Evolutionary conservation across 1,284 basidiomycete genomes (phyloP).

Genomic region (Ustilago sp.): DNA sequence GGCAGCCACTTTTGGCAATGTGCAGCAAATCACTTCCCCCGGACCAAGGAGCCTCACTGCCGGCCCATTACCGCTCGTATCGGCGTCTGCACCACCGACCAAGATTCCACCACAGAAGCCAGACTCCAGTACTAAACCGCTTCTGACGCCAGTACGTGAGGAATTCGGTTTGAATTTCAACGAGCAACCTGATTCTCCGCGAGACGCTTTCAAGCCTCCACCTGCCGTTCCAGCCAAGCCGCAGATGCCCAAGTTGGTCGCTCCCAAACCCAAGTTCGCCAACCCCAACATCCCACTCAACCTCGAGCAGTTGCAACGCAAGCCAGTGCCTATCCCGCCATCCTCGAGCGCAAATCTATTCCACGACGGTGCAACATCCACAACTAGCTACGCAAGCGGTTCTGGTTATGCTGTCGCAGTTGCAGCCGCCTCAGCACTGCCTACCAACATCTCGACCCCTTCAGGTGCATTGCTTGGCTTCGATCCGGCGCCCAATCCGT

Average conservation of each 20-base stretch:
- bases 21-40: constrained; percentile 35
- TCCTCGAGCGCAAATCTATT: constrained; percentile 48
- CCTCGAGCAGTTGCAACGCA: constrained; percentile 37
- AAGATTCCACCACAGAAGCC: constrained; percentile 41
- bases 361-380: constrained; percentile 36
- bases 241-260: constrained; percentile 48
- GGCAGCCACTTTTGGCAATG: constrained; percentile 36
- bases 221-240: constrained; percentile 55
- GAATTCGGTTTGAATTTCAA: constrained; percentile 18
- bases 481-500: constrained; percentile 62
- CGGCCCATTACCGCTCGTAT: constrained; percentile 25
- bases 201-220: constrained; percentile 25
- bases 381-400: constrained; percentile 31
- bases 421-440: constrained; percentile 30
- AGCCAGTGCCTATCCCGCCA: constrained; percentile 33
- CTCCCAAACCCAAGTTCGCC: constrained; percentile 48
- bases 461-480: constrained; percentile 54
- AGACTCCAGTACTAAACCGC: constrained; percentile 41
- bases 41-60: constrained; percentile 36
- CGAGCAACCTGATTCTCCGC: constrained; percentile 9
- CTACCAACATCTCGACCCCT: constrained; percentile 41
- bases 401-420: constrained; percentile 45
- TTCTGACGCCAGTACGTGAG: constrained; percentile 50
- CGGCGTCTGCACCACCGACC: constrained; percentile 1
- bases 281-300: constrained; percentile 46